Evolutionary conservation across 2,329 filamentous ascomycete genomes (phyloP).

Genomic region (Chaetothyriales sp.): DNA sequence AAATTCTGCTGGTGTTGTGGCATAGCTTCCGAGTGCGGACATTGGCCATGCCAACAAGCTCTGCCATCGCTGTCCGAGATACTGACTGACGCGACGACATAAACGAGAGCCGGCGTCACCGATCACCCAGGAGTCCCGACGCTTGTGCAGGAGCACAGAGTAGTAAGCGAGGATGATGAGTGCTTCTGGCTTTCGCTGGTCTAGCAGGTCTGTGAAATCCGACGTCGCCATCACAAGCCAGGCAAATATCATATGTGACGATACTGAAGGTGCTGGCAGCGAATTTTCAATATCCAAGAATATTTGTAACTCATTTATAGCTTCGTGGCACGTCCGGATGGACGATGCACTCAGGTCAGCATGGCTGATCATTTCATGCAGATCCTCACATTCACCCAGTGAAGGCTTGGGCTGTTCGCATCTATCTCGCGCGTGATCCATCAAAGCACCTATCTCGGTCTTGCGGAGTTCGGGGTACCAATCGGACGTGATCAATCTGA

Average conservation of each 20-base stretch:
- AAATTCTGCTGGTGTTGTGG: not conserved
- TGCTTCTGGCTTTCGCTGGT: conserved; percentile 27
- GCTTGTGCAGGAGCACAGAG: conserved; percentile 27
- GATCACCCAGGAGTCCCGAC: conserved; percentile 25
- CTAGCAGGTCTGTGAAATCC: conserved; percentile 24
- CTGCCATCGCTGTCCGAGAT: conserved; percentile 20
- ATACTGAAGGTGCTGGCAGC: not conserved
- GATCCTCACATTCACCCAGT: conserved; percentile 4
- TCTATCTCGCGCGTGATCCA: conserved; percentile 1
- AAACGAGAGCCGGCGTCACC: conserved; percentile 21
- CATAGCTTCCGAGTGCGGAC: not conserved
- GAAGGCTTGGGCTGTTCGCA: not conserved
- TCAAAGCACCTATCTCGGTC: conserved; percentile 6
- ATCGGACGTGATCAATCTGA: conserved; percentile 8
- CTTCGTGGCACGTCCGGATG: conserved; percentile 5
- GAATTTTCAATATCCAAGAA: conserved; percentile 6
- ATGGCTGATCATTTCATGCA: conserved; percentile 5
- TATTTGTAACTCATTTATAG: conserved; percentile 7
- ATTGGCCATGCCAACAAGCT: conserved; percentile 21
- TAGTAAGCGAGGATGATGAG: conserved; percentile 33
- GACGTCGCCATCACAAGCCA: conserved; percentile 8
- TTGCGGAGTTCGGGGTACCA: conserved; percentile 4
- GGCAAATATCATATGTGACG: conserved; percentile 4
- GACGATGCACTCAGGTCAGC: conserved; percentile 4
- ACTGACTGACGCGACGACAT: conserved; percentile 15